phyloP scores from a whole-genome alignment of 1,284 basidiomycete genomes.

The Ceratobasidium sp. region DNA sequence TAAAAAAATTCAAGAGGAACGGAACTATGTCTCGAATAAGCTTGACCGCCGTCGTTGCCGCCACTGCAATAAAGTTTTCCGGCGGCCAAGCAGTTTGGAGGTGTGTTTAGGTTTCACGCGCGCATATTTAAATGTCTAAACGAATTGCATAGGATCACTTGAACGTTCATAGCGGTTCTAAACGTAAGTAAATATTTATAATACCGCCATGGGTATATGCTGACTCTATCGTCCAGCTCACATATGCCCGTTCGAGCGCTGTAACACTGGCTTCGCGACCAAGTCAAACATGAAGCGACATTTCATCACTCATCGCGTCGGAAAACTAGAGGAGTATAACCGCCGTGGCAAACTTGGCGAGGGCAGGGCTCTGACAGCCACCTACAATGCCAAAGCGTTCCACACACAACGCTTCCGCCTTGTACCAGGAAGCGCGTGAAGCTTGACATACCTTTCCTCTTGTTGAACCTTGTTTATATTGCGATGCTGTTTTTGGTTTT shows the following conservation, averaged over 20 bases:
- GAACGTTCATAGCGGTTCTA: slow-evolving; percentile 19
- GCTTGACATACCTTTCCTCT: not conserved
- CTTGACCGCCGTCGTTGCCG: slow-evolving; percentile 32
- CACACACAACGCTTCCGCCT: slow-evolving; percentile 33
- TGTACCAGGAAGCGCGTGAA: not conserved
- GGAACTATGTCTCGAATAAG: not conserved
- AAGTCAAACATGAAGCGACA: slow-evolving; percentile 39
- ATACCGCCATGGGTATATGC: not conserved
- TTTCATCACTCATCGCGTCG: slow-evolving; percentile 20
- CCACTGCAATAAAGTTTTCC: slow-evolving; percentile 20
- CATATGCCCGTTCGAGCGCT: slow-evolving; percentile 16
- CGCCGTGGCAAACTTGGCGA: not conserved
- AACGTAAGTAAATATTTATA: slow-evolving; percentile 10
- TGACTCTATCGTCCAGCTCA: slow-evolving; percentile 11
- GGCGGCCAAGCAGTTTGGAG: slow-evolving; percentile 19
- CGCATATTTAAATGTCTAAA: not conserved
- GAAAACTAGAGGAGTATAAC: slow-evolving; percentile 8
- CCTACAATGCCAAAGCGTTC: slow-evolving; percentile 31
- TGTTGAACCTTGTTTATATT: not conserved
- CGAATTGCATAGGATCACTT: slow-evolving; percentile 4
- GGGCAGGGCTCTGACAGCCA: not conserved
- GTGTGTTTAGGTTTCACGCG: not conserved
- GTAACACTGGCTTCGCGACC: slow-evolving; percentile 25
- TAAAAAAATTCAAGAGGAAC: not conserved
- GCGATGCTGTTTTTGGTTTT: not conserved